Percentiles rank a stretch among this genome's conserved stretches.
These are phyloP conservation scores for Populus hybrid DNA, from an alignment of 441 rosid genomes.

Conservation along the genomic window DNA sequence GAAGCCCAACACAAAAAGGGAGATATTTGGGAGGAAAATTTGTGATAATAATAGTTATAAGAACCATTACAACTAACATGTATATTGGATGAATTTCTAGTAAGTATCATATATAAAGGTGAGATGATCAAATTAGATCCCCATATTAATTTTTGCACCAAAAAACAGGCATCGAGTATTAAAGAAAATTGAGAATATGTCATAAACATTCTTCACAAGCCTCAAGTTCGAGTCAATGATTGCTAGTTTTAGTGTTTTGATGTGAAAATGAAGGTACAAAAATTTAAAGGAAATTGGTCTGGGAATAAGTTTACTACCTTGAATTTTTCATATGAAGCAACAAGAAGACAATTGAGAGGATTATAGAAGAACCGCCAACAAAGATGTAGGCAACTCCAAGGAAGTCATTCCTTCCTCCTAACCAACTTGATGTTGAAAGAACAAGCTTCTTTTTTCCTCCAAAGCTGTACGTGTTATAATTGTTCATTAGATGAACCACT, in stretches of 20 bases:
- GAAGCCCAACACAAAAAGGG: too few species aligned
- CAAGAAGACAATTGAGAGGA: slow-evolving; percentile 56
- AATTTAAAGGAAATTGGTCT: background rate
- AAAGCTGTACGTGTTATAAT: slow-evolving; percentile 88
- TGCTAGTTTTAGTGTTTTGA: background rate
- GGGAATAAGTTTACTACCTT: slow-evolving; percentile 34
- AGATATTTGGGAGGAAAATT: too few species aligned
- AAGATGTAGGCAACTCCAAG: slow-evolving; percentile 65
- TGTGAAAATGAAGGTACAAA: slow-evolving; percentile 9
- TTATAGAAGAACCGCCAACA: slow-evolving; percentile 57
- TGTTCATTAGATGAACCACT: slow-evolving; percentile 58
- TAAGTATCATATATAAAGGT: background rate
- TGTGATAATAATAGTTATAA: too few species aligned
- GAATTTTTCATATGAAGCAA: slow-evolving; percentile 64
- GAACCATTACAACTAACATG: background rate
- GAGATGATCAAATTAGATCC: background rate
- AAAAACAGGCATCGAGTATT: background rate
- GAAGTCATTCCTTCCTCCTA: slow-evolving; percentile 85
- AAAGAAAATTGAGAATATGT: background rate
- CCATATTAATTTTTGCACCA: background rate
- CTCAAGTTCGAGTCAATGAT: background rate
- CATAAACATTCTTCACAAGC: background rate
- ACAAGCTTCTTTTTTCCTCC: slow-evolving; percentile 78
- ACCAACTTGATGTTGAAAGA: slow-evolving; percentile 78
- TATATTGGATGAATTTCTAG: background rate